Evolutionary conservation across 108 stramenopile genomes (phyloP).

Genomic region (Nitzschia palea): DNA sequence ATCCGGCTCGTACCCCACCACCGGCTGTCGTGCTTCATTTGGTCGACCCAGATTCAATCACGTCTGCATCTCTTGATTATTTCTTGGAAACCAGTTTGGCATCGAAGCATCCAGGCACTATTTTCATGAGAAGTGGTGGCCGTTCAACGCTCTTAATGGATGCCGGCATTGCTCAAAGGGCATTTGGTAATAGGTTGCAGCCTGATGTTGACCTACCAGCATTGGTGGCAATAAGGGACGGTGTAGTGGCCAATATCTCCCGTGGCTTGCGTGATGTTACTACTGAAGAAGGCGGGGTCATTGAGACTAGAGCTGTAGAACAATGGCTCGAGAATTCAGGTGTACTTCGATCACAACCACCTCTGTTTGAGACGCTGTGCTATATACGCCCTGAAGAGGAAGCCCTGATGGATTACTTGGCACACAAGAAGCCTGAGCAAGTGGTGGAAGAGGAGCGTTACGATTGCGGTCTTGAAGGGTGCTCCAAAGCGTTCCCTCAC

Average conservation of each 20-base stretch:
- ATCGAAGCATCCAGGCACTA: slow-evolving; percentile 46
- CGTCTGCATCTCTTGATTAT: slow-evolving; percentile 71
- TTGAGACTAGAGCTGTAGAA: slow-evolving; percentile 54
- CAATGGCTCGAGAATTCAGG: slow-evolving; percentile 71
- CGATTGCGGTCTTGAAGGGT: slow-evolving; percentile 72
- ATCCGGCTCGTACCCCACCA: slow-evolving; percentile 17
- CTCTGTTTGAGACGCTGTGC: slow-evolving; percentile 56
- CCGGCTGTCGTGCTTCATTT: slow-evolving; percentile 71
- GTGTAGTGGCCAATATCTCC: slow-evolving; percentile 54
- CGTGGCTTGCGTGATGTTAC: slow-evolving; percentile 50
- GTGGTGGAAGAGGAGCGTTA: slow-evolving; percentile 45
- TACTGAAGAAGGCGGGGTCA: slow-evolving; percentile 2
- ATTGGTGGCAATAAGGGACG: slow-evolving; percentile 68
- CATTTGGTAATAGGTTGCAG: slow-evolving; percentile 14
- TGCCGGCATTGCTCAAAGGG: slow-evolving; percentile 27
- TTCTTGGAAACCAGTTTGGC: slow-evolving; percentile 58
- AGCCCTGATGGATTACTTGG: slow-evolving; percentile 61
- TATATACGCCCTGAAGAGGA: slow-evolving; percentile 77
- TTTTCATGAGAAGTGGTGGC: slow-evolving; percentile 65
- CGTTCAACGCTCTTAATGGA: slow-evolving; percentile 49
- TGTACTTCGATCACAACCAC: slow-evolving; percentile 51
- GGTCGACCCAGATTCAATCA: slow-evolving; percentile 57
- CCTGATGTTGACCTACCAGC: slow-evolving; percentile 63
- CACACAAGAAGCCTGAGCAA: slow-evolving; percentile 2
- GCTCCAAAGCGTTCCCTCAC: slow-evolving; percentile 69